Conservation (phyloP, 768 basidiomycete genomes). For the Suillus spraguei region DNA sequence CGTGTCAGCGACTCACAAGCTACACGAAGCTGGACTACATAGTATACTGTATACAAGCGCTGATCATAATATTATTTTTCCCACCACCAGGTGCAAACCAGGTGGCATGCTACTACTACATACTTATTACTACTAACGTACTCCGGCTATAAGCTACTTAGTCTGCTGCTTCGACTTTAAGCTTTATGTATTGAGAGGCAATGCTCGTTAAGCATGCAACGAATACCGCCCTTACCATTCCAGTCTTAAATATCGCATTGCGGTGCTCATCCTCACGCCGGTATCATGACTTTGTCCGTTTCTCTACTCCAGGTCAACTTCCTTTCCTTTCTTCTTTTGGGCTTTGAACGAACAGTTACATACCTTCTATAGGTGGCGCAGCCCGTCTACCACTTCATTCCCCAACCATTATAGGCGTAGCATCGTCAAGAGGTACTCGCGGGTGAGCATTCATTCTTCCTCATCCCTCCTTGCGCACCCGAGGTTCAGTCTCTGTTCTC, state of each 20-base stretch:
- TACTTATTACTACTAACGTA: too few species aligned
- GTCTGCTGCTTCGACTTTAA: conserved; percentile 1
- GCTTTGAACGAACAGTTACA: background rate
- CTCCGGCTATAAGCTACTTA: too few species aligned
- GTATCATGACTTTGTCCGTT: conserved; percentile 76
- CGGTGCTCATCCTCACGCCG: conserved; percentile 21
- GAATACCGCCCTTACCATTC: conserved; percentile 31
- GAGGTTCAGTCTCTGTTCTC: conserved; percentile 7
- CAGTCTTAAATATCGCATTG: conserved; percentile 18
- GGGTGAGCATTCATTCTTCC: conserved; percentile 43
- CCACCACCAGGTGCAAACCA: too few species aligned
- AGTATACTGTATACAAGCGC: too few species aligned
- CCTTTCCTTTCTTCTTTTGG: conserved; percentile 27
- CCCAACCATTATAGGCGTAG: conserved; percentile 77
- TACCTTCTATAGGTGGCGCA: conserved; percentile 51
- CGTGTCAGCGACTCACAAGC: too few species aligned
- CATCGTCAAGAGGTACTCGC: conserved; percentile 75
- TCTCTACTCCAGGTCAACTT: conserved; percentile 46
- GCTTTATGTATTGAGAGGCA: conserved; percentile 25
- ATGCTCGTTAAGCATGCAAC: conserved; percentile 32
- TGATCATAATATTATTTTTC: too few species aligned
- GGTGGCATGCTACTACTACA: too few species aligned
- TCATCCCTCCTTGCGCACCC: conserved; percentile 2
- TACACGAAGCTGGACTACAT: too few species aligned
- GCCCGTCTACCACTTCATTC: conserved; percentile 73